Conservation (phyloP, 306 rosid species). For the Cicer pinnatifidum region DNA sequence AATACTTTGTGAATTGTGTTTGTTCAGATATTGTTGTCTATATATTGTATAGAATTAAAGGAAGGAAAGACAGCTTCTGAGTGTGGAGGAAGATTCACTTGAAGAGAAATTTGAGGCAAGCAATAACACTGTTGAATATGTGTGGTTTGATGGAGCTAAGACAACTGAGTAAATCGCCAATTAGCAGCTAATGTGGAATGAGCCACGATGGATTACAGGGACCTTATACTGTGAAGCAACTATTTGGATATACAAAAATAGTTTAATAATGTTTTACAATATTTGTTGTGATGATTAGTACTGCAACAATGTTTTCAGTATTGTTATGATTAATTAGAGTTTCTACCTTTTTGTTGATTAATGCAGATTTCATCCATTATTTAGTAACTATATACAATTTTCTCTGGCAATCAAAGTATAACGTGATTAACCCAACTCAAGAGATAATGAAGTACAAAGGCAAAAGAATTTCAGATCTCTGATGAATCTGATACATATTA, state of each 20-base stretch:
- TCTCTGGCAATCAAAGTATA: background rate
- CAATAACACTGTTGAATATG: constrained; percentile 43
- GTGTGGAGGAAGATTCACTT: constrained; percentile 47
- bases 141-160: constrained; percentile 51
- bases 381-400: background rate
- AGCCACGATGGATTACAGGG: constrained; percentile 28
- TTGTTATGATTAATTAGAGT: background rate
- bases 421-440: too few species aligned
- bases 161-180: constrained; percentile 40
- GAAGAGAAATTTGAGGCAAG: constrained; percentile 40
- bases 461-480: constrained; percentile 5
- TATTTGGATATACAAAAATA: constrained; percentile 38
- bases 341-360: background rate
- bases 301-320: background rate
- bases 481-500: background rate
- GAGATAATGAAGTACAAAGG: background rate
- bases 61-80: constrained; percentile 30
- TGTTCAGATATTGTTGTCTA: background rate
- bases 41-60: constrained; percentile 7
- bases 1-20: background rate
- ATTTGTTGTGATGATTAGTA: background rate
- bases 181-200: constrained; percentile 50
- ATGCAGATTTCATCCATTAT: background rate
- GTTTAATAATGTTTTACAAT: background rate
- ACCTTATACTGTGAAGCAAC: constrained; percentile 45